phyloP scores from a whole-genome alignment of 1,284 basidiomycete genomes.

The Hypsizygus ulmarius region DNA sequence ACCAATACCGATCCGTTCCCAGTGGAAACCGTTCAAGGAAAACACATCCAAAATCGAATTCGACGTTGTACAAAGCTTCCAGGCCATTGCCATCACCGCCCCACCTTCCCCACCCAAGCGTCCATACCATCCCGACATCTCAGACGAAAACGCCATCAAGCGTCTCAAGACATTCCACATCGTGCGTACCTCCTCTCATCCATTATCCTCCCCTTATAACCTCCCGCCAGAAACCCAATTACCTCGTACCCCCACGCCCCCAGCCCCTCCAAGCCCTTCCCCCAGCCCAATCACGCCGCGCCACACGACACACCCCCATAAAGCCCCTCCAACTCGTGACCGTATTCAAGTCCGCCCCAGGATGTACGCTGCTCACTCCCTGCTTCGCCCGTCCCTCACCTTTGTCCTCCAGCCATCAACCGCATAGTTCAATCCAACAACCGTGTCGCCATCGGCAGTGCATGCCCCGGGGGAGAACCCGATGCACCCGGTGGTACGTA shows the following conservation, averaged over 20 bases:
- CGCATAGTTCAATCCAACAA: slow-evolving; percentile 37
- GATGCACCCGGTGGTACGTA: slow-evolving; percentile 27
- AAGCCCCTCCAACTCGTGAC: slow-evolving; percentile 18
- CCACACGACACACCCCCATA: slow-evolving; percentile 4
- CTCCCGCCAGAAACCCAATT: background rate
- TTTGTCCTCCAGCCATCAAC: slow-evolving; percentile 35
- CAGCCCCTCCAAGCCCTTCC: slow-evolving; percentile 2
- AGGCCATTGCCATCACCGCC: slow-evolving; percentile 3
- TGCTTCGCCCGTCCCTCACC: background rate
- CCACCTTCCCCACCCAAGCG: slow-evolving; percentile 2
- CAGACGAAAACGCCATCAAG: slow-evolving; percentile 1
- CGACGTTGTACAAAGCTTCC: slow-evolving; percentile 7
- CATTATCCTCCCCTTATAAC: background rate
- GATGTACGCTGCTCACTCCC: slow-evolving; percentile 17
- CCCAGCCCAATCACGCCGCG: slow-evolving; percentile 3
- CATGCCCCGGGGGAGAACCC: slow-evolving; percentile 33
- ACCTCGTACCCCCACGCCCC: slow-evolving; percentile 3
- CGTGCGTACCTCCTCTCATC: slow-evolving; percentile 3
- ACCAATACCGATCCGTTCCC: background rate
- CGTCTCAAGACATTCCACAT: slow-evolving; percentile 1
- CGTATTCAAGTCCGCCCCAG: slow-evolving; percentile 31
- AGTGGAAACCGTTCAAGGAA: slow-evolving; percentile 19
- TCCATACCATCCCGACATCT: slow-evolving; percentile 11
- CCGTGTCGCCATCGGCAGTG: slow-evolving; percentile 35
- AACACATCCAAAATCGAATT: slow-evolving; percentile 17